Conservation (phyloP, 2,329 filamentous ascomycete species). For the Botrytis galanthina region DNA sequence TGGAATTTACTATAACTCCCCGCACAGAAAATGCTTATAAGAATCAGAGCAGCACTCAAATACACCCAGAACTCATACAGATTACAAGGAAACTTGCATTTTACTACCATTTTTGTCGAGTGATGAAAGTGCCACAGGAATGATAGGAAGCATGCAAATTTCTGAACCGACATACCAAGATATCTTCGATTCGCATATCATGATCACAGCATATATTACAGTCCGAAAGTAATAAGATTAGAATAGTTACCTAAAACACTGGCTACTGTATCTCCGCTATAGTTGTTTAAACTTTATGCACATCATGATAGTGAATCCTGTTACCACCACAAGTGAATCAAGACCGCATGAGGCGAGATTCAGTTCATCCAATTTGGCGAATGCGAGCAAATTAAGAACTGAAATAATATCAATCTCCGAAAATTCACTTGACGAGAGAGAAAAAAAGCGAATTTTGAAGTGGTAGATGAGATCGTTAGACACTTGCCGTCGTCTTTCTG, state of each 20-base stretch:
- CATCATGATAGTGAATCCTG: background rate
- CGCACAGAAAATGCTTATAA: rapidly evolving
- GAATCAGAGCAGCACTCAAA: background rate
- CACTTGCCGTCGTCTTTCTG: background rate
- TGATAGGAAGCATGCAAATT: background rate
- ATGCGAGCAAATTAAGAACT: background rate
- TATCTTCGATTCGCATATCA: too few relatives aligned
- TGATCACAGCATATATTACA: too few relatives aligned
- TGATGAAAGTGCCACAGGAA: background rate
- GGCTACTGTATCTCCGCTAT: too few relatives aligned
- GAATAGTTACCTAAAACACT: too few relatives aligned
- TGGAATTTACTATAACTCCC: background rate
- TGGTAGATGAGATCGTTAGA: background rate
- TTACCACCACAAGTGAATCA: background rate
- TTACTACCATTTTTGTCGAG: background rate
- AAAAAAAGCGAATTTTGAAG: background rate
- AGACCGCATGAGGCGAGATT: background rate
- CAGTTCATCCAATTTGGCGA: rapidly evolving
- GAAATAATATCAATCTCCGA: background rate
- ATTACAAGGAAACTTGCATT: background rate
- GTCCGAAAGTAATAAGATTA: too few relatives aligned
- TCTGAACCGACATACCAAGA: too few relatives aligned
- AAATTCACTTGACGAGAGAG: background rate
- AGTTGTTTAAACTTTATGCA: background rate
- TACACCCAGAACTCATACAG: background rate